phyloP scores from a whole-genome alignment of 192 early-diverging fungal species.

The Linnemannia hyalina region DNA sequence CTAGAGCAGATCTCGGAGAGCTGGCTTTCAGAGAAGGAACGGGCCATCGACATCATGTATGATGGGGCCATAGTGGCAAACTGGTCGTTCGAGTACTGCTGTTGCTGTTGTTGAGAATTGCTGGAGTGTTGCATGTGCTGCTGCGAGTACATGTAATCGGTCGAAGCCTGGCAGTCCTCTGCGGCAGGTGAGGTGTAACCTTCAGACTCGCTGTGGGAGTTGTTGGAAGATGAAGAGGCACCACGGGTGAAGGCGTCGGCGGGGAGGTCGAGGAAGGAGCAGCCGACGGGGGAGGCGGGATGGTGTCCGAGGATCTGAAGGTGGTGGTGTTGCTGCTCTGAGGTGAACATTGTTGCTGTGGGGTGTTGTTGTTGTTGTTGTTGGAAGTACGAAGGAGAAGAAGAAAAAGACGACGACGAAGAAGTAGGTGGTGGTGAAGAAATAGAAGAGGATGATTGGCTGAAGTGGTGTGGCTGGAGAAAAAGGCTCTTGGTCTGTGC shows the following conservation, averaged over 20 bases:
- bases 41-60: slow-evolving; percentile 49
- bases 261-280: slow-evolving; percentile 37
- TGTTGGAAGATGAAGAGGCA: background rate
- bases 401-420: background rate
- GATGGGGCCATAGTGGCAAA: slow-evolving; percentile 33
- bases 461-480: slow-evolving; percentile 16
- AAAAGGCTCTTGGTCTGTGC: slow-evolving; percentile 36
- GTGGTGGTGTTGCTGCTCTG: slow-evolving; percentile 36
- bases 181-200: slow-evolving; percentile 6
- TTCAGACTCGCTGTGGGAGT: background rate
- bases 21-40: slow-evolving; percentile 41
- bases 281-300: slow-evolving; percentile 32
- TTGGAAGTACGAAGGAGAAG: slow-evolving; percentile 9
- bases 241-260: slow-evolving; percentile 16
- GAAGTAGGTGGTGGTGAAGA: slow-evolving; percentile 24
- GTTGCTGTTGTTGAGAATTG: background rate
- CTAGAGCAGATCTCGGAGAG: slow-evolving; percentile 29
- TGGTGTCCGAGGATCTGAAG: slow-evolving; percentile 47
- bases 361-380: slow-evolving; percentile 5
- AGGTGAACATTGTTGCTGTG: background rate
- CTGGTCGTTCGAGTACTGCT: slow-evolving; percentile 42
- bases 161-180: slow-evolving; percentile 33
- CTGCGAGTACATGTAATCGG: slow-evolving; percentile 20
- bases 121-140: background rate
- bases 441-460: slow-evolving; percentile 17